Base-by-base conservation (phyloP, 495 filamentous ascomycete species). In the Glonium stellatum region DNA sequence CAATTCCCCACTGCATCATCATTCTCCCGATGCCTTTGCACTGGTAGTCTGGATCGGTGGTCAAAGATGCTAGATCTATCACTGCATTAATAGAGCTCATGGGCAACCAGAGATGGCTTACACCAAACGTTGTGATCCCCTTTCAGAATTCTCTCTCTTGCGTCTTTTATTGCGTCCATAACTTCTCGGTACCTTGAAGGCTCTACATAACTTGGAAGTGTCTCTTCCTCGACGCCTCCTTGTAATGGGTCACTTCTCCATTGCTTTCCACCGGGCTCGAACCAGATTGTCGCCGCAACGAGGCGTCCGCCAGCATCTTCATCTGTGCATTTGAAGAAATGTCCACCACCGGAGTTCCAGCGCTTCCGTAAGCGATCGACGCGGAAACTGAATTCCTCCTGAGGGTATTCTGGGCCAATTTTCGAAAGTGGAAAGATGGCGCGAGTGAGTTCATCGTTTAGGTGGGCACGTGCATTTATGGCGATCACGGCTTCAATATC, bases 1-100 rank as follows among this genome's bases (percentile, higher is more conserved):
- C 62, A 6, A 77, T 58, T 0, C 81, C 81, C 75, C 77, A 81
- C 36, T 70, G 61, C 41, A 85, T 53, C 13, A 86, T 57, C 60
- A 70, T 67, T 15, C 68, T 71, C 6, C 77, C 80, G 0, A 80
- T 72, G 0, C 83, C 83, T 55, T 69, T 72, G 1, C 82, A 73
- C 62, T 82, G 79, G 52, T 73, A 72, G 41, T 71, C 67, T 1
- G 73, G 75, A 19, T 71, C 58, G 15, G 79, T 79, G 12, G 74
- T 78, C 0, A 84, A 35, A 35, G 37, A 49, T 10, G 12, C 18
- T 18, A 61, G 49, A 51, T 31, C 61, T 1, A 37, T 54, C 22
- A 35, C 4, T 9, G 9, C 2, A 34, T n/a, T 8, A 27, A 19
- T 13, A 23, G 4, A 49, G 15, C 10, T 21, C 34, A 31, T n/a